phyloP scores from a whole-genome alignment of 495 filamentous ascomycete species.

The Hypoxylon intermedium region DNA sequence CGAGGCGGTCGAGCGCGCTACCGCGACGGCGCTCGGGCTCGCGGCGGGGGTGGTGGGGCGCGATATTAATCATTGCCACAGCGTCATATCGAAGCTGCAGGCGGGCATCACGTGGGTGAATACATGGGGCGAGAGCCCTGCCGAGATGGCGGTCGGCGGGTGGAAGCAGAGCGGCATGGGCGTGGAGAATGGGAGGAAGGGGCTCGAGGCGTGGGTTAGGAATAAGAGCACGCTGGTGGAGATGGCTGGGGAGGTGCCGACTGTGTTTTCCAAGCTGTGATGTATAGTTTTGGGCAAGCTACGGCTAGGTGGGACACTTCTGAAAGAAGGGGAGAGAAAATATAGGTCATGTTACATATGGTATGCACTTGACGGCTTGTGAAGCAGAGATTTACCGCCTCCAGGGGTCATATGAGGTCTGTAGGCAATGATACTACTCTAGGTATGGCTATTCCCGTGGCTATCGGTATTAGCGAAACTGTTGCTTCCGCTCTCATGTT shows the following conservation, averaged over 20 bases:
- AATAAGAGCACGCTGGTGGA: constrained; percentile 85
- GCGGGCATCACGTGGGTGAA: constrained; percentile 68
- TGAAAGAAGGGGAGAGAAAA: no score
- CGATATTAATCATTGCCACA: constrained; percentile 73
- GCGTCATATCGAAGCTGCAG: constrained; percentile 70
- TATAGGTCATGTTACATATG: no score
- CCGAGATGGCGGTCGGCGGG: constrained; percentile 60
- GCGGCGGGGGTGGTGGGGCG: constrained; percentile 81
- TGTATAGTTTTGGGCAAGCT: neutral
- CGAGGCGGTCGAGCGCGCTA: constrained; percentile 73
- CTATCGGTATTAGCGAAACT: no score
- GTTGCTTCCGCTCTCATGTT: no score
- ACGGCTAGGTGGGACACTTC: neutral
- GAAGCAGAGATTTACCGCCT: no score
- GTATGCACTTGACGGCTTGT: no score
- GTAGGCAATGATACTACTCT: no score
- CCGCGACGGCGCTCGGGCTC: constrained; percentile 74
- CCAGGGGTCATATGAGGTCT: no score
- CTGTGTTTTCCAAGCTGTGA: constrained; percentile 68
- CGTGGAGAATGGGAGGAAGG: constrained; percentile 67
- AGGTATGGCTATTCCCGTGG: no score
- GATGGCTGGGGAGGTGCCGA: constrained; percentile 71
- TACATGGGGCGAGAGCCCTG: constrained; percentile 58
- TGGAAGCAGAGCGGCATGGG: constrained; percentile 60
- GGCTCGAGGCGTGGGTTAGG: constrained; percentile 78